Percentiles rank a stretch among this genome's conserved stretches.
Evolutionary conservation across 495 filamentous ascomycete genomes (phyloP).

Genomic region (Glonium stellatum): DNA sequence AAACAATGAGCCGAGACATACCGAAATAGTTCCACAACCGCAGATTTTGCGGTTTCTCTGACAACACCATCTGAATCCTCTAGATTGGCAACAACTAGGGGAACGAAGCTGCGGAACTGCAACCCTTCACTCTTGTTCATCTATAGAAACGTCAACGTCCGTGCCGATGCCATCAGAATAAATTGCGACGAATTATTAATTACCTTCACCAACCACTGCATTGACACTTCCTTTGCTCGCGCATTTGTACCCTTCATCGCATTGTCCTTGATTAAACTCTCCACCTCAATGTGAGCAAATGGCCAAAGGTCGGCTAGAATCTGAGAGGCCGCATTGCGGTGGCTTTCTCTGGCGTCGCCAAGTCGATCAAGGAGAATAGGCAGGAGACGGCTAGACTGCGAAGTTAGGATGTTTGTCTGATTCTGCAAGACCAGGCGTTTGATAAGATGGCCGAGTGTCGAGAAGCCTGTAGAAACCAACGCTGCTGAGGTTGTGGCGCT

Average conservation of each 20-base stretch:
- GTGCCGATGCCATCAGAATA: background rate
- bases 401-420: constrained; percentile 56
- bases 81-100: constrained; percentile 71
- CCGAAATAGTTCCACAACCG: constrained; percentile 79
- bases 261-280: constrained; percentile 67
- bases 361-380: constrained; percentile 76
- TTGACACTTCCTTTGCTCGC: constrained; percentile 70
- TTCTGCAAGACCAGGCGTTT: constrained; percentile 80
- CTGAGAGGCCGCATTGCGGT: constrained; percentile 61
- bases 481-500: constrained; percentile 57
- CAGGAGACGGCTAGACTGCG: constrained; percentile 56
- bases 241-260: constrained; percentile 74
- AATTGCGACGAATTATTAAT: constrained; percentile 32
- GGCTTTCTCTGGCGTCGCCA: constrained; percentile 79
- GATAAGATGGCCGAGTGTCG: constrained; percentile 74
- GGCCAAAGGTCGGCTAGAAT: constrained; percentile 69
- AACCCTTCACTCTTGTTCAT: constrained; percentile 72
- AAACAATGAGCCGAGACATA: constrained; percentile 36
- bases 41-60: constrained; percentile 71
- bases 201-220: constrained; percentile 71
- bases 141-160: constrained; percentile 36
- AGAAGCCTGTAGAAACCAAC: constrained; percentile 69
- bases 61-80: constrained; percentile 86
- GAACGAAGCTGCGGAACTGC: constrained; percentile 74
- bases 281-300: constrained; percentile 60